Conservation (phyloP, 805 yeast genomes). For the Metschnikowia picachoensis region DNA sequence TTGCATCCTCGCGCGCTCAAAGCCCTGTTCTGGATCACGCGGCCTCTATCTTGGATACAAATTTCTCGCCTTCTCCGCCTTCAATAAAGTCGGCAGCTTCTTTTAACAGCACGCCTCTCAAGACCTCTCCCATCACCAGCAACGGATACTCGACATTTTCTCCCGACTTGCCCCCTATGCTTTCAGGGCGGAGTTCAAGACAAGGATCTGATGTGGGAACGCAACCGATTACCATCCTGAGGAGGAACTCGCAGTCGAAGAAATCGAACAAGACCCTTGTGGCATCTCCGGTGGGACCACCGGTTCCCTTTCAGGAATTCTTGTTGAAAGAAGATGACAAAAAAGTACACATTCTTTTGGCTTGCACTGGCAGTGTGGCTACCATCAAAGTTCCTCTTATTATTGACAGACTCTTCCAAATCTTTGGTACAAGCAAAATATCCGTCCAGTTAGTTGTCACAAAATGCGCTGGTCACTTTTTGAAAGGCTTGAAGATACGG, state of each 20-base stretch:
- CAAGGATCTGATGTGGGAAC: constrained; percentile 15
- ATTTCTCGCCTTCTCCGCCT: constrained; percentile 12
- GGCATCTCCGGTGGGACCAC: constrained; percentile 54
- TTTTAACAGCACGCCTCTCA: constrained; percentile 1
- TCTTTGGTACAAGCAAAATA: constrained; percentile 64
- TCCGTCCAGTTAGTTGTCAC: constrained; percentile 85
- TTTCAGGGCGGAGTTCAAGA: constrained; percentile 11
- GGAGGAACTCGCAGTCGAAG: constrained; percentile 21
- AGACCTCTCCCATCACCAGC: constrained; percentile 5
- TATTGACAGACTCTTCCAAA: constrained; percentile 78
- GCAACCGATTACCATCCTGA: constrained; percentile 14
- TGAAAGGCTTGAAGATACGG: constrained; percentile 55
- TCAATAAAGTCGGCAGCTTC: constrained; percentile 1
- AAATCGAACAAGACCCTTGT: constrained; percentile 50
- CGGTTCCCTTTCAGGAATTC: constrained; percentile 71
- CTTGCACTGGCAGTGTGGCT: constrained; percentile 96
- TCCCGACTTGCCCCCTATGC: constrained; percentile 6
- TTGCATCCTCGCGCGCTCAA: constrained; percentile 5
- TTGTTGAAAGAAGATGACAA: constrained; percentile 69
- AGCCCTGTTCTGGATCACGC: constrained; percentile 4
- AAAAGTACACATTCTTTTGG: constrained; percentile 82
- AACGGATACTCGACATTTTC: constrained; percentile 8
- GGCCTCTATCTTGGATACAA: constrained; percentile 4
- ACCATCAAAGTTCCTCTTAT: constrained; percentile 89
- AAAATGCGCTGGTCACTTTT: constrained; percentile 70